Percentiles rank a stretch among this genome's conserved stretches.
Evolutionary conservation across 2,329 filamentous ascomycete species (phyloP).

Genomic region (Colletotrichum musicola): DNA sequence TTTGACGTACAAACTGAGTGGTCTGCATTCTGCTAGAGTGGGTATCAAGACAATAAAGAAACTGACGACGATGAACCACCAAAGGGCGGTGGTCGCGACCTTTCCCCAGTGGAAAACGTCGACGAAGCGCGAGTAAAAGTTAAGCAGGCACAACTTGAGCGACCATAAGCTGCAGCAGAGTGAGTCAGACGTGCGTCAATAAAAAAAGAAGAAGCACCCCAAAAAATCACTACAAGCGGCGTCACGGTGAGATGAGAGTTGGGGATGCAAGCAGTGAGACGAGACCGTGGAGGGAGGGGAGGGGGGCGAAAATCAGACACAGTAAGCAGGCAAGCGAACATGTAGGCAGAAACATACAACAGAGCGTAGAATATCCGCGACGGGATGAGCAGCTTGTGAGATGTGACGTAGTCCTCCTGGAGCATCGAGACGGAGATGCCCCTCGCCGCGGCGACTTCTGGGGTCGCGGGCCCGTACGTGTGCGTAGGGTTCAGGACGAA

Average conservation of each 20-base stretch:
- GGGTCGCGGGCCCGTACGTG: conserved; percentile 27
- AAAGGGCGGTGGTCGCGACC: conserved; percentile 40
- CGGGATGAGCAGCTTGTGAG: conserved; percentile 46
- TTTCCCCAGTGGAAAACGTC: conserved; percentile 43
- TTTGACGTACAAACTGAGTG: conserved; percentile 41
- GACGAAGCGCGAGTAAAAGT: conserved; percentile 49
- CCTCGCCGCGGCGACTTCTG: conserved; percentile 39
- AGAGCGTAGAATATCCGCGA: conserved; percentile 47
- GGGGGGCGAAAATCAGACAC: background rate
- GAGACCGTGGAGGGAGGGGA: background rate
- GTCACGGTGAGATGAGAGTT: background rate
- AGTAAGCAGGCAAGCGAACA: background rate
- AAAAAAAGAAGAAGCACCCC: background rate
- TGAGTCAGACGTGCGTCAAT: conserved; percentile 17
- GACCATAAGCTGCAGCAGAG: conserved; percentile 44
- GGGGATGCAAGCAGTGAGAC: background rate
- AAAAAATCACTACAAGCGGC: background rate
- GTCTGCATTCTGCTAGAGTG: conserved; percentile 46
- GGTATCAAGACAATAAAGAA: conserved; percentile 46
- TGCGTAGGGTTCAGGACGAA: conserved; percentile 47
- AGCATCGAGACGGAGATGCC: conserved; percentile 39
- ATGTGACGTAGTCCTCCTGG: conserved; percentile 41
- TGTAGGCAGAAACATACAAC: conserved; percentile 41
- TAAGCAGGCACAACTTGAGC: conserved; percentile 46
- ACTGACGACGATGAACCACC: conserved; percentile 45